Evolutionary conservation across 257 asterid genomes (phyloP), one percentile per base, ranked within the genome.

Genomic region (Ballota nigra): DNA sequence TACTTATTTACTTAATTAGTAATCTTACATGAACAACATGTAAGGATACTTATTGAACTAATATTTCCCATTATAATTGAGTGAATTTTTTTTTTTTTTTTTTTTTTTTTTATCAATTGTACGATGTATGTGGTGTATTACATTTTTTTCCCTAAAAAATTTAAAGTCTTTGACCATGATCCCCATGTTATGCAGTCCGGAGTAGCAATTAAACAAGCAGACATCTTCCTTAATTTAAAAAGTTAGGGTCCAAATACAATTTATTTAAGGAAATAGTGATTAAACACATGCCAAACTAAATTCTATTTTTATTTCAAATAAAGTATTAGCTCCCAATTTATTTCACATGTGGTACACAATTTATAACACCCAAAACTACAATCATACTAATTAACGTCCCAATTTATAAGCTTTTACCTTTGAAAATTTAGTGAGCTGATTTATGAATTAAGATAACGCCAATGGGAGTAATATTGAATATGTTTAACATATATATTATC

Each of bases 161-260:
- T n/a, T n/a, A n/a, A n/a, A n/a, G 68, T 80, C 68, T 63, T 68
- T 57, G 73, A 76, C 68, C 68, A 72, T 57, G 73, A 68, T 64
- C 56, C 79, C 85, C 85, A 81, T 77, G 85, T 78, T 77, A 49
- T 63, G 79, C 53, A 69, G 41, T 61, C 43, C 62, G 70, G 69
- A 73, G 78, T 61, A 56, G 62, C 43, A 70, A 12, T 43, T 43
- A 41, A 75, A 70, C 73, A 77, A 81, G 56, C 73, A 66, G 72
- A 77, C 78, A 74, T 55, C 77, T 72, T 67, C 77, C 65, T 57
- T 31, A 40, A 8, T 19, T 53, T 8, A 55, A 38, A 69, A 43
- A 16, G 28, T 12, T n/a, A 28, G 62, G 81, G 66, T 9, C 79
- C 85, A 68, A 71, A 73, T 57, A 61, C 28, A 60, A 66, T 66